Evolutionary conservation across 768 basidiomycete species (phyloP).

Genomic region (Mycena galopus): DNA sequence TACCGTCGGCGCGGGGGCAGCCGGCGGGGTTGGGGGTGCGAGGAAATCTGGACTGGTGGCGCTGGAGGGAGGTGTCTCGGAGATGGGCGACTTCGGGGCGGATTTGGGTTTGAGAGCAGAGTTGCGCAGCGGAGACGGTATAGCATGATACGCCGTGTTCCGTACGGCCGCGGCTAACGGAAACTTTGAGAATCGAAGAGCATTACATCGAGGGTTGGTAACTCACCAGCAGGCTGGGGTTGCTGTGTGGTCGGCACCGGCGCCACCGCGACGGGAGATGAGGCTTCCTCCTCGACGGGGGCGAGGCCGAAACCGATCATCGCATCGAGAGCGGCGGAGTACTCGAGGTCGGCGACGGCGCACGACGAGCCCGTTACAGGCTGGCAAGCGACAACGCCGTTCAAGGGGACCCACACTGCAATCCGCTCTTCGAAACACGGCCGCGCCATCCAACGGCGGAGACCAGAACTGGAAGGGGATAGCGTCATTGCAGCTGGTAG

Average conservation of each 20-base stretch:
- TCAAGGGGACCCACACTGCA: slow-evolving; percentile 63
- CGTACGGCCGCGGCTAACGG: slow-evolving; percentile 22
- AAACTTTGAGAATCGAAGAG: slow-evolving; percentile 33
- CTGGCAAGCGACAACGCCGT: slow-evolving; percentile 51
- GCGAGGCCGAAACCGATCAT: slow-evolving; percentile 65
- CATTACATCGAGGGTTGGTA: slow-evolving; percentile 4
- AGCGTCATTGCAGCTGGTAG: slow-evolving; percentile 40
- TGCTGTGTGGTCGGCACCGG: slow-evolving; percentile 21
- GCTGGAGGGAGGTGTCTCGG: slow-evolving; percentile 28
- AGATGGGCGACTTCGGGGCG: slow-evolving; percentile 28
- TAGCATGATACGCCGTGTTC: slow-evolving; percentile 51
- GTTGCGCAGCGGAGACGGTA: slow-evolving; percentile 65
- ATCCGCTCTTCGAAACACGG: slow-evolving; percentile 84
- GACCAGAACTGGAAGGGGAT: slow-evolving; percentile 63
- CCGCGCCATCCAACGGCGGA: slow-evolving; percentile 78
- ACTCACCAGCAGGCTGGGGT: slow-evolving; percentile 30
- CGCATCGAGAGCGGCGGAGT: slow-evolving; percentile 74
- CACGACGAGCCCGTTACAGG: slow-evolving; percentile 63
- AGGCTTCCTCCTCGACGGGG: slow-evolving; percentile 35
- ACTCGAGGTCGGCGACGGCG: slow-evolving; percentile 81
- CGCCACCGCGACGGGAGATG: slow-evolving; percentile 33
- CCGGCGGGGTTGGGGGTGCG: slow-evolving; percentile 6
- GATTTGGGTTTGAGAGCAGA: slow-evolving; percentile 30
- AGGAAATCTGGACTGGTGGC: slow-evolving; percentile 9
- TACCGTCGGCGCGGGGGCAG: slow-evolving; percentile 45